Base-by-base conservation (phyloP, 2,329 filamentous ascomycete species). In the Colletotrichum costaricense region DNA sequence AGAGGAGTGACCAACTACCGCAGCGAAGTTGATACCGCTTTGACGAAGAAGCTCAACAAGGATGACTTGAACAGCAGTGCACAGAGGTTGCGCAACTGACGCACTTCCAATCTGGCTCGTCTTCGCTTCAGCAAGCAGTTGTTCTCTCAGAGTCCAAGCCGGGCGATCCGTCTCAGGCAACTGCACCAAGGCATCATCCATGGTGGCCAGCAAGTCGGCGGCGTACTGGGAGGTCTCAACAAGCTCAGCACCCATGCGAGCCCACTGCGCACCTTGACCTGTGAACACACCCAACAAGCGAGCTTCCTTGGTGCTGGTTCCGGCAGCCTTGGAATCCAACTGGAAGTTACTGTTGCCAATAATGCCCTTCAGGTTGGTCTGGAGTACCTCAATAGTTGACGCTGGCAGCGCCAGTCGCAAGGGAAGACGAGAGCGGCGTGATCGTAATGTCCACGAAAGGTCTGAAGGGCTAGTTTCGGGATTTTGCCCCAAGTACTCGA, bases 1-100 rank as follows among this genome's bases (percentile, higher is more conserved):
- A 0, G 84, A 86, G 0, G 86, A 88, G 75, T 88, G 87, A 2
- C 87, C 87, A 3, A 87, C 80, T 0, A 86, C 84, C 1, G 80
- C 81, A 2, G 72, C 49, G 6, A 84, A 81, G 0, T 64, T 57
- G 22, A 87, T 67, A 3, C 81, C 81, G 5, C 81, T 81, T 0
- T 77, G 72, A 0, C 68, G 49, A 0, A 82, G 74, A 2, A 79
- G 67, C 8, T 81, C 78, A 7, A 81, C 76, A 1, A 82, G 66
- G 2, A 77, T 79, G 26, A 81, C 69, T 64, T 82, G 78, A 0
- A 82, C 42, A 0, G 78, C 80, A 4, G 81, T 81, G 49, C 80
- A 81, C 0, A 82, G 72, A 1, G 81, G 78, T 24, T 82, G 81
- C 2, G 79, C 78, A 16, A 81, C 28, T n/a, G 75, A 77, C 1